Base-by-base conservation (phyloP, 805 yeast genomes). In the Cyberlindnera maritima region DNA sequence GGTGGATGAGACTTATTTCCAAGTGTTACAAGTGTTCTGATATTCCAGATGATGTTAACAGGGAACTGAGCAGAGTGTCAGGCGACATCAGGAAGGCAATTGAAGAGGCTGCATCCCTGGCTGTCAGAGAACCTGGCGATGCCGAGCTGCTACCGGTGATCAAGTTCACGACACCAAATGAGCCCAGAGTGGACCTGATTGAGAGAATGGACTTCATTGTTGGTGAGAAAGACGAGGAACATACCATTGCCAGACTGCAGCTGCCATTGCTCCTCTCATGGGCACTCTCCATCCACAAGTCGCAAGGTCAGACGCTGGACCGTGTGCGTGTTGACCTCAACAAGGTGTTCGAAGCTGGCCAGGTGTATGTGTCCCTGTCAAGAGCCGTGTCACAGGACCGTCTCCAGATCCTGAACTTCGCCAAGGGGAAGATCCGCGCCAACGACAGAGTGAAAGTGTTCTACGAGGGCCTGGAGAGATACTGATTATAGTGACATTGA, bases 281-380 rank as follows among this genome's bases (percentile, higher is more conserved):
- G 94, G 90, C 95, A 0, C 63, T 87, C 55, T 87, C 94, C 0
- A 87, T 87, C 42, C 96, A 87, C 60, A 87, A 87, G 61, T 80
- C 94, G 0, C 96, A 87, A 62, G 96, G 96, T 2, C 95, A 87
- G 66, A 85, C 96, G 0, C 73, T 87, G 38, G 81, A 78, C 36
- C 64, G 88, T 51, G 81, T 87, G 3, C 79, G 77, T 52, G 88
- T 87, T 12, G 91, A 87, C 58, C 64, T 87, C 40, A 70, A 76
- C 21, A 77, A 72, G 52, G 76, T 80, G 21, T 87, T 87, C 56
- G 95, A 87, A 62, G 84, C 80, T 45, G 96, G 96, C 18, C 96
- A 87, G 57, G 89, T 85, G 4, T 87, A 87, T 58, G 94, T 87
- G 31, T 94, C 96, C 0, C 66, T 87, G 42, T 83, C 90, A 38